Evolutionary conservation across 768 basidiomycete species (phyloP).

Genomic region (Lactarius hengduanensis): DNA sequence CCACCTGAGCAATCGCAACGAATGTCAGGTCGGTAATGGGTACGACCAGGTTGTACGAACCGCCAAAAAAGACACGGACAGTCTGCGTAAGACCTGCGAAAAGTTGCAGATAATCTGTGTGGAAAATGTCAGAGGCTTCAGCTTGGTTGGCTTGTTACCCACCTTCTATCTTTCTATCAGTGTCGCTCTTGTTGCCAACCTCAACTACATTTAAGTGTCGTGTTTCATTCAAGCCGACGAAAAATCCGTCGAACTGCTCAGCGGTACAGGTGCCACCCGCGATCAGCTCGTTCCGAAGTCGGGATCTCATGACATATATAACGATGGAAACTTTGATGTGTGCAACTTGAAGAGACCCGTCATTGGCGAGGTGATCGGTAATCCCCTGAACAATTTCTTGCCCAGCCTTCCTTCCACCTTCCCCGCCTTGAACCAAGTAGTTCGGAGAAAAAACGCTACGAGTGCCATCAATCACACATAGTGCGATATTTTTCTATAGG

Average conservation of each 20-base stretch:
- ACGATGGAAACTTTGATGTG: slow-evolving; percentile 10
- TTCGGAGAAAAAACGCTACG: slow-evolving; percentile 18
- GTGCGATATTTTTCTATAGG: slow-evolving; percentile 8
- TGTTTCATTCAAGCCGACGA: slow-evolving; percentile 21
- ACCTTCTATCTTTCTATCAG: slow-evolving; percentile 25
- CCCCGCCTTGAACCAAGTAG: slow-evolving; percentile 15
- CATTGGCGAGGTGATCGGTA: slow-evolving; percentile 5
- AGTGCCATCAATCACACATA: slow-evolving; percentile 28
- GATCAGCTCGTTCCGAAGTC: slow-evolving; percentile 20
- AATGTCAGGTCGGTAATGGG: neutral
- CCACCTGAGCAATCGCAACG: slow-evolving; percentile 45
- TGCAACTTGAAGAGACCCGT: slow-evolving; percentile 9
- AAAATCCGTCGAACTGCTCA: slow-evolving; percentile 24
- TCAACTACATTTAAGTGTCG: slow-evolving; percentile 20
- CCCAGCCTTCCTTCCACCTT: slow-evolving; percentile 24
- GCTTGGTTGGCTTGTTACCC: neutral
- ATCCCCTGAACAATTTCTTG: slow-evolving; percentile 19
- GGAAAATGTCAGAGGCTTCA: neutral
- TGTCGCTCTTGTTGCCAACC: slow-evolving; percentile 20
- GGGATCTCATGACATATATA: slow-evolving; percentile 19
- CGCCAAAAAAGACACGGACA: slow-evolving; percentile 20
- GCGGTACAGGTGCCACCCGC: slow-evolving; percentile 4
- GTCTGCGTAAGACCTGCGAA: slow-evolving; percentile 20
- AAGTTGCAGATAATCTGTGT: slow-evolving; percentile 22
- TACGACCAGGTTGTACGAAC: slow-evolving; percentile 11